Conservation (phyloP, 2,329 filamentous ascomycete species). For the Paecilomyces sp. region DNA sequence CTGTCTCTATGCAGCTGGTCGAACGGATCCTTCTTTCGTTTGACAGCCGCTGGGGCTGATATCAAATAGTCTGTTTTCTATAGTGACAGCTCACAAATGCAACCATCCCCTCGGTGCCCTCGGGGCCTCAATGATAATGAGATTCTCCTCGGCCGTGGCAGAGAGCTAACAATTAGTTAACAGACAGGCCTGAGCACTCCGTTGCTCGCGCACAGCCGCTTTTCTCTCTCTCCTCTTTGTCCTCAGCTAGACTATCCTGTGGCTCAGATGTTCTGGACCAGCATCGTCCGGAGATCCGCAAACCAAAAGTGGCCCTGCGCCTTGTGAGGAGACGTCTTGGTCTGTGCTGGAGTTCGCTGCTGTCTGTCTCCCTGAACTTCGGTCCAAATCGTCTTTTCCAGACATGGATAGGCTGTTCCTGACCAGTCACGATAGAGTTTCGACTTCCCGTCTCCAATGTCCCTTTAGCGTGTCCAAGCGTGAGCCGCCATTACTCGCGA, state of each 20-base stretch:
- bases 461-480: constrained; percentile 2
- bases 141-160: not conserved
- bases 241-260: not conserved
- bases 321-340: not conserved
- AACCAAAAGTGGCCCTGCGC: not conserved
- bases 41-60: not conserved
- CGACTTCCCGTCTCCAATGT: not conserved
- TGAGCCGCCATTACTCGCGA: not conserved
- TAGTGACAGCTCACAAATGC: not conserved
- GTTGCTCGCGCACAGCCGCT: not conserved
- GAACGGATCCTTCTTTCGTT: not conserved
- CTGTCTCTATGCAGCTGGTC: not conserved
- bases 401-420: not conserved
- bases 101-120: not conserved
- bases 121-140: not conserved
- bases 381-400: not conserved
- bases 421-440: not conserved
- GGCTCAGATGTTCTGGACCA: not conserved
- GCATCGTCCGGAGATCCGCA: not conserved
- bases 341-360: not conserved
- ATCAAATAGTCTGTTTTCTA: not conserved
- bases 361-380: not conserved
- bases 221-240: not conserved
- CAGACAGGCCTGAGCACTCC: not conserved
- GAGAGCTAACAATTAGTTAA: not conserved